These are phyloP conservation scores for Cadophora malorum DNA, from an alignment of 2,329 filamentous ascomycete species.

Conservation along the genomic window DNA sequence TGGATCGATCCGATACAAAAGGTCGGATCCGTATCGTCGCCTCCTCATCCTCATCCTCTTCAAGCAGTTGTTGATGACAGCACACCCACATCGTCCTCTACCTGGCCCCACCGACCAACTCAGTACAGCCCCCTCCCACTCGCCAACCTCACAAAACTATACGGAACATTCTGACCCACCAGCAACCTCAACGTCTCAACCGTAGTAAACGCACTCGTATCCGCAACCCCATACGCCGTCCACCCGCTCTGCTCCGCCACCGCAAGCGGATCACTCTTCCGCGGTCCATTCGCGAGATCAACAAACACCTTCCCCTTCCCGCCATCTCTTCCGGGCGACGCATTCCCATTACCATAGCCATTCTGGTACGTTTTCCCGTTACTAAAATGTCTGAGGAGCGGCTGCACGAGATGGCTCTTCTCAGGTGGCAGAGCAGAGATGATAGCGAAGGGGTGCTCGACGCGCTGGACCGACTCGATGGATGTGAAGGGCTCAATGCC, in stretches of 20 bases:
- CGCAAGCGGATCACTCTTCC: constrained; percentile 71
- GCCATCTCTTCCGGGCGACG: constrained; percentile 4
- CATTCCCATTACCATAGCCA: constrained; percentile 1
- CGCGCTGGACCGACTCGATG: constrained; percentile 80
- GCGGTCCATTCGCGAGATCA: constrained; percentile 70
- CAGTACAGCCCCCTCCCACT: constrained; percentile 59
- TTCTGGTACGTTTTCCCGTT: constrained; percentile 44
- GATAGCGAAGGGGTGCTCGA: constrained; percentile 82
- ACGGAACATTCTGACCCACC: constrained; percentile 86
- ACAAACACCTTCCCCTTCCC: constrained; percentile 74
- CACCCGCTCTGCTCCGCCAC: constrained; percentile 79
- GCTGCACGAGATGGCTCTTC: constrained; percentile 79
- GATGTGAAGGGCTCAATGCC: constrained; percentile 70
- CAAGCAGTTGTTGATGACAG: too few species aligned
- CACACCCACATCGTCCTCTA: too few species aligned
- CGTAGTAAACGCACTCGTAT: constrained; percentile 83
- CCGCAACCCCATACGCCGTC: constrained; percentile 78
- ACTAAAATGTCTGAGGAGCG: constrained; percentile 75
- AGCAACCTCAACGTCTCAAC: constrained; percentile 80
- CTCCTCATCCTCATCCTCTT: too few species aligned
- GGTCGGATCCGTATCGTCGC: too few species aligned
- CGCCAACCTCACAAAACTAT: constrained; percentile 83
- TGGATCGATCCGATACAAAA: too few species aligned
- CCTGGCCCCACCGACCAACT: too few species aligned
- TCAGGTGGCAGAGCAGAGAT: constrained; percentile 80